Percentiles rank a stretch among this genome's conserved stretches.
phyloP scores from a whole-genome alignment of 2,329 filamentous ascomycete genomes.

The Clonostachys sp. region DNA sequence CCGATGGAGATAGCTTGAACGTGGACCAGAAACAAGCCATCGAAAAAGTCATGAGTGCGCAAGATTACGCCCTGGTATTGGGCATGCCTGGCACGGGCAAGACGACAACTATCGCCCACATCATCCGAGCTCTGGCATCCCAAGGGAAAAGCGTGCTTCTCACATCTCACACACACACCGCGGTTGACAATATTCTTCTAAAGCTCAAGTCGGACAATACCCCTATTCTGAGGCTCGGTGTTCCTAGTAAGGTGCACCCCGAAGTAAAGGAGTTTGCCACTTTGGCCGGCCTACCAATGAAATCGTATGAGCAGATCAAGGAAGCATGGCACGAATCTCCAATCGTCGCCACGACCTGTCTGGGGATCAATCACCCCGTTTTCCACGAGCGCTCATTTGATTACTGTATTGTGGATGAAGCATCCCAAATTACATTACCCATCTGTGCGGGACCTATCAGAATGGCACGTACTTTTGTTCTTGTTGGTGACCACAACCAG shows the following conservation, averaged over 20 bases:
- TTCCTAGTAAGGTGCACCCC: constrained; percentile 78
- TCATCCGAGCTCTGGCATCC: constrained; percentile 83
- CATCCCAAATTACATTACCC: constrained; percentile 93
- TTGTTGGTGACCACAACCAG: constrained; percentile 96
- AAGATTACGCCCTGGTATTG: constrained; percentile 93
- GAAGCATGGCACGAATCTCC: constrained; percentile 79
- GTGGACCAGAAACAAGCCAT: constrained; percentile 83
- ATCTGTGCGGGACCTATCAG: constrained; percentile 92
- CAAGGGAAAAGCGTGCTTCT: constrained; percentile 90
- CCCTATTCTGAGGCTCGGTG: constrained; percentile 79
- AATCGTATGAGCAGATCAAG: constrained; percentile 77
- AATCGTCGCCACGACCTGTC: constrained; percentile 90
- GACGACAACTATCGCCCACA: constrained; percentile 96
- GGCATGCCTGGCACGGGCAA: constrained; percentile 99
- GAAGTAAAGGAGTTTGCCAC: constrained; percentile 84
- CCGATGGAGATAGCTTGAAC: constrained; percentile 68
- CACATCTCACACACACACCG: constrained; percentile 95
- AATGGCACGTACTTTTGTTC: constrained; percentile 86
- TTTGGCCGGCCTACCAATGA: constrained; percentile 69
- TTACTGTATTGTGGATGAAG: constrained; percentile 98
- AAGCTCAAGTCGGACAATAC: constrained; percentile 81
- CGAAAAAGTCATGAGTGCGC: constrained; percentile 90
- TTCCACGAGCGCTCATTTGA: constrained; percentile 90
- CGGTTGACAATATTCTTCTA: constrained; percentile 94
- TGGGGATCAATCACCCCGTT: constrained; percentile 83